A percentile compares a stretch with the other conserved stretches of the same genome.
phyloP scores from a whole-genome alignment of 139 green algal species.

The Volvox reticuliferus region DNA sequence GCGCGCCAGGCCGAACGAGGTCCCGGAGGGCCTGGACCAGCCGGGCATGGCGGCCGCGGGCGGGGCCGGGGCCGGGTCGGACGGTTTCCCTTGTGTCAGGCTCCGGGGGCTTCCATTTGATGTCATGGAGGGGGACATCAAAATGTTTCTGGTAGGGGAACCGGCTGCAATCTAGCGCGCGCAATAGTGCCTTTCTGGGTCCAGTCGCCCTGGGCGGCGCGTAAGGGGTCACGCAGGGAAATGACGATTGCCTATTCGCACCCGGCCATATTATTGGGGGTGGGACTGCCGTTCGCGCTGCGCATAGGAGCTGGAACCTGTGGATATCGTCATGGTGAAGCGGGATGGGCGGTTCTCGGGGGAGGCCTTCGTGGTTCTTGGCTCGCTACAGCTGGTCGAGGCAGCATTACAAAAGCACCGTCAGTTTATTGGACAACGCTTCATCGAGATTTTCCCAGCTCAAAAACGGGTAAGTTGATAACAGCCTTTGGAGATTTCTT shows the following conservation, averaged over 20 bases:
- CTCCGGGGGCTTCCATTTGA: constrained; percentile 86
- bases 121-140: constrained; percentile 81
- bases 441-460: constrained; percentile 86
- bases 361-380: constrained; percentile 84
- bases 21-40: constrained; percentile 34
- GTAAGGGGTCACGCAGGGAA: not conserved
- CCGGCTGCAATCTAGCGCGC: constrained; percentile 15
- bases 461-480: constrained; percentile 76
- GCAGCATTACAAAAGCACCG: constrained; percentile 81
- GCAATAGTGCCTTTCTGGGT: constrained; percentile 25
- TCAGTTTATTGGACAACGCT: constrained; percentile 83
- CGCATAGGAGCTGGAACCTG: constrained; percentile 75
- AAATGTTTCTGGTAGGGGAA: constrained; percentile 81
- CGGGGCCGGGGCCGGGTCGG: constrained; percentile 32
- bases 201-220: not conserved
- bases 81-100: constrained; percentile 75
- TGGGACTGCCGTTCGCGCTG: constrained; percentile 31
- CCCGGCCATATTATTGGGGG: constrained; percentile 40
- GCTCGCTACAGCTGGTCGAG: constrained; percentile 72
- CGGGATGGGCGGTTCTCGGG: constrained; percentile 77
- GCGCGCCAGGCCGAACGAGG: constrained; percentile 31
- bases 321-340: constrained; percentile 83
- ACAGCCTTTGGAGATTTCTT: no score
- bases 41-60: constrained; percentile 32
- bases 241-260: constrained; percentile 18